Conservation (phyloP, 2,329 filamentous ascomycete species). For the Penicillium frequentans region DNA sequence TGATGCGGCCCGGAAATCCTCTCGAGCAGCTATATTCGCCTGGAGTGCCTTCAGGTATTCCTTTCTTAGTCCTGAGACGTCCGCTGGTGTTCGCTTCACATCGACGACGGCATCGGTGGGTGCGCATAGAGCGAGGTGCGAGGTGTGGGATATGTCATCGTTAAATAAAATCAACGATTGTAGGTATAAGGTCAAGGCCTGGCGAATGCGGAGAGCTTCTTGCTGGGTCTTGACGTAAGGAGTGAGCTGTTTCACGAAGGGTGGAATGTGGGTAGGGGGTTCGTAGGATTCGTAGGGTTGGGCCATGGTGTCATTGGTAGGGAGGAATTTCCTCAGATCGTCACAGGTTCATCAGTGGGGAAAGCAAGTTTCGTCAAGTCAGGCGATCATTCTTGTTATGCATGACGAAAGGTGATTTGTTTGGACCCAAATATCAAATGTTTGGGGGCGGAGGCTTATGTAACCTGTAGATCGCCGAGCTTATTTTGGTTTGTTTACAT, state of each 20-base stretch:
- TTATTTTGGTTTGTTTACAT: neutral
- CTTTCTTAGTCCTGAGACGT: slow-evolving; percentile 44
- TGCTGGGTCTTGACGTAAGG: slow-evolving; percentile 42
- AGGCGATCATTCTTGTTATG: neutral
- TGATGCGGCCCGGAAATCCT: slow-evolving; percentile 36
- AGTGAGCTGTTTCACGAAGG: slow-evolving; percentile 35
- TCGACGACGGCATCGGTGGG: slow-evolving; percentile 31
- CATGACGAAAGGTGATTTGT: neutral
- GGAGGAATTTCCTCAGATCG: neutral
- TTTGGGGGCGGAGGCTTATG: slow-evolving; percentile 15
- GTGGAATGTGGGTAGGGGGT: slow-evolving; percentile 31
- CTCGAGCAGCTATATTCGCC: slow-evolving; percentile 42
- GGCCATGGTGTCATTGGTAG: slow-evolving; percentile 28
- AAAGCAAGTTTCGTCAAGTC: neutral
- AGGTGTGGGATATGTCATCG: slow-evolving; percentile 25
- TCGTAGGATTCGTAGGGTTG: slow-evolving; percentile 12
- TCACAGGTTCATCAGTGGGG: neutral
- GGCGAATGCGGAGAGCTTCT: slow-evolving; percentile 41
- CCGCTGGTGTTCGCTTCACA: slow-evolving; percentile 38
- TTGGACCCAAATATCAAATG: slow-evolving; percentile 1
- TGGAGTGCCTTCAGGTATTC: slow-evolving; percentile 49
- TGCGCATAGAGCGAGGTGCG: slow-evolving; percentile 38
- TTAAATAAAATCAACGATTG: slow-evolving; percentile 37
- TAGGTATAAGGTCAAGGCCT: slow-evolving; percentile 39
- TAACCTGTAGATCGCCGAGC: slow-evolving; percentile 15